Evolutionary conservation across 345 rosid genomes (phyloP).

Genomic region (Hibiscus mutabilis): DNA sequence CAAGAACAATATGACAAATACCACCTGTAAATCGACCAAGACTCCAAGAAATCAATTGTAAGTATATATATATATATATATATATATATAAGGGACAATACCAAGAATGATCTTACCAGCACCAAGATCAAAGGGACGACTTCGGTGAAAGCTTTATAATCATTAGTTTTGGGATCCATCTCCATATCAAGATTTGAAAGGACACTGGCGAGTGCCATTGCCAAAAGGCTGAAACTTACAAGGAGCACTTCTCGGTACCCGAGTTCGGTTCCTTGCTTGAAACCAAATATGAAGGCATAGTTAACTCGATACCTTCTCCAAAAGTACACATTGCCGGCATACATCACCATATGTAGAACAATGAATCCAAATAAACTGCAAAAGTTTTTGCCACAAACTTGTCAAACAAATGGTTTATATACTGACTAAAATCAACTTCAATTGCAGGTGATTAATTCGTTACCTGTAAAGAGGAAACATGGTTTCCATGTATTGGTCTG

Average conservation of each 20-base stretch:
- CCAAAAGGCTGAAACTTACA: background rate
- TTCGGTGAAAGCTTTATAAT: background rate
- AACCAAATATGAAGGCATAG: background rate
- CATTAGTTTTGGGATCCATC: background rate
- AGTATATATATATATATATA: no score
- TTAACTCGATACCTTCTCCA: background rate
- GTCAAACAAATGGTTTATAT: background rate
- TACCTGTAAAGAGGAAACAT: conserved; percentile 45
- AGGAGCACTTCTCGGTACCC: background rate
- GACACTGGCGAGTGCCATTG: background rate
- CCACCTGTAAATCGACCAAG: background rate
- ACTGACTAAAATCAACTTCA: background rate
- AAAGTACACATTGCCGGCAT: background rate
- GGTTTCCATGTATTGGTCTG: background rate
- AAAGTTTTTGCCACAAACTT: background rate
- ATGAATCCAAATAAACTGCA: background rate
- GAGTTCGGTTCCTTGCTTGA: background rate
- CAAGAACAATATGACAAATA: background rate
- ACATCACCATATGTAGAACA: background rate
- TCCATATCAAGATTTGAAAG: background rate
- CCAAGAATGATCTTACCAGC: conserved; percentile 12
- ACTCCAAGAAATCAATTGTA: background rate
- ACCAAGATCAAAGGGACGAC: background rate
- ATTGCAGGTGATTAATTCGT: background rate
- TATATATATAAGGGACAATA: conserved; percentile 33